A percentile compares a stretch with the other conserved stretches of the same genome.
Evolutionary conservation across 2,329 filamentous ascomycete genomes (phyloP).

Genomic region (Cryoendolithus antarcticus): DNA sequence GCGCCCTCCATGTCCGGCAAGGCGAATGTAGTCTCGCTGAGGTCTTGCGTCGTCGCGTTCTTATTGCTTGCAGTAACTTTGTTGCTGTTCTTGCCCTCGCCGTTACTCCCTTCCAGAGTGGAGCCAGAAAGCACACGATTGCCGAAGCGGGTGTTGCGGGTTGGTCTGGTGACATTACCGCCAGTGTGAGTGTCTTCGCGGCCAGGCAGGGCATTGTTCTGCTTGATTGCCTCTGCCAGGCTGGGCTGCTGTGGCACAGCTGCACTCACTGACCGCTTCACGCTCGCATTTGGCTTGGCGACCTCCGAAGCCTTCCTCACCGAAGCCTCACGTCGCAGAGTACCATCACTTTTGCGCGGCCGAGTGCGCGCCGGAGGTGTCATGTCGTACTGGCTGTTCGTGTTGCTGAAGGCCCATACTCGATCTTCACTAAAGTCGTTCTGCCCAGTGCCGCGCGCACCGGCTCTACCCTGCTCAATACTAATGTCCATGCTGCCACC

Average conservation of each 20-base stretch:
- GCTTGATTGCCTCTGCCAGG: constrained; percentile 2
- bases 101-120: constrained; percentile 5
- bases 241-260: constrained; percentile 1
- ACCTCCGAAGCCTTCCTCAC: constrained; percentile 32
- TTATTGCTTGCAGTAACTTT: constrained; percentile 8
- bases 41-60: constrained; percentile 1
- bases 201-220: constrained; percentile 4
- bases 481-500: constrained; percentile 35
- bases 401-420: constrained; percentile 35
- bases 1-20: constrained; percentile 49
- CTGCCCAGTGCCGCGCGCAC: constrained; percentile 27
- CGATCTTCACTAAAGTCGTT: constrained; percentile 39
- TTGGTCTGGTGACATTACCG: constrained; percentile 17
- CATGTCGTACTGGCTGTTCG: constrained; percentile 34
- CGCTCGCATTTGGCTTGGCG: constrained; percentile 20
- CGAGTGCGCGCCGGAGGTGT: constrained; percentile 23
- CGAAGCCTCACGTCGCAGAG: constrained; percentile 33
- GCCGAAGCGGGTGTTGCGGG: constrained; percentile 41
- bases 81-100: constrained; percentile 1
- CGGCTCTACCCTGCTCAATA: constrained; percentile 45
- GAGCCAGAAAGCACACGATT: constrained; percentile 4
- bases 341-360: constrained; percentile 23
- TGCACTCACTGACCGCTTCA: constrained; percentile 12
- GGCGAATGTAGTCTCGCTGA: constrained; percentile 36
- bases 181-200: constrained; percentile 12